Conservation (phyloP, 139 green algal genomes). For the Chlorella sp. region DNA sequence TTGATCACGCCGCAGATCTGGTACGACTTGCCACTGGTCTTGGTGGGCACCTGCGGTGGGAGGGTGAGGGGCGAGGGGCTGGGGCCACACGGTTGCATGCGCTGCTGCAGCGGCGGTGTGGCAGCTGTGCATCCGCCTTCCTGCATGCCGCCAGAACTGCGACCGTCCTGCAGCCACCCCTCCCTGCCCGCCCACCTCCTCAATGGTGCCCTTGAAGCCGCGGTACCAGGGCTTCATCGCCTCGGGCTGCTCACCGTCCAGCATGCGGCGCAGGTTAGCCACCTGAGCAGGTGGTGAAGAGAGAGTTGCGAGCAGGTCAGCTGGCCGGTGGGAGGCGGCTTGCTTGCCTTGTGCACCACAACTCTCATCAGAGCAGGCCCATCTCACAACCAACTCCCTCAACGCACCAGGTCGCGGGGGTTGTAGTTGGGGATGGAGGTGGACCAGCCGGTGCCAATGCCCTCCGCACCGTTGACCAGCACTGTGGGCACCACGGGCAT, state of each 20-base stretch:
- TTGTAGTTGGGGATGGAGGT: constrained; percentile 99
- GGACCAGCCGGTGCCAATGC: constrained; percentile 99
- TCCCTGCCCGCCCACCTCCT: constrained; percentile 50
- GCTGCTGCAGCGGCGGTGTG: too few species aligned
- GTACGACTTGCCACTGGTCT: constrained; percentile 76
- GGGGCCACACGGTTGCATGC: not conserved
- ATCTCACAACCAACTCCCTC: too few species aligned
- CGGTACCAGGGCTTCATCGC: constrained; percentile 95
- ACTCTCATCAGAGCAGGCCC: too few species aligned
- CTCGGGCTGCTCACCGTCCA: constrained; percentile 78
- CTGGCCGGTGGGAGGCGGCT: too few species aligned
- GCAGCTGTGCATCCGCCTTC: too few species aligned
- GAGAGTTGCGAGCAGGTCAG: too few species aligned
- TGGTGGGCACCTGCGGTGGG: constrained; percentile 53
- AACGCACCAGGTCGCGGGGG: constrained; percentile 83
- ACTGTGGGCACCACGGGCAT: constrained; percentile 90
- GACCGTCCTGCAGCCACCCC: too few species aligned
- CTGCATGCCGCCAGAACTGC: too few species aligned
- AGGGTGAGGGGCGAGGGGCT: not conserved
- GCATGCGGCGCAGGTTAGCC: constrained; percentile 88
- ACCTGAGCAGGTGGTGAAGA: constrained; percentile 23
- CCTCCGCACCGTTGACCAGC: constrained; percentile 97
- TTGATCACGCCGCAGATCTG: constrained; percentile 74
- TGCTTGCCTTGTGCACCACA: too few species aligned
- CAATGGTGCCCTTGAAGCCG: constrained; percentile 77